A percentile compares a stretch with the other conserved stretches of the same genome.
phyloP scores from a whole-genome alignment of 768 basidiomycete species.

The Chalciporus sphaerocephalus region DNA sequence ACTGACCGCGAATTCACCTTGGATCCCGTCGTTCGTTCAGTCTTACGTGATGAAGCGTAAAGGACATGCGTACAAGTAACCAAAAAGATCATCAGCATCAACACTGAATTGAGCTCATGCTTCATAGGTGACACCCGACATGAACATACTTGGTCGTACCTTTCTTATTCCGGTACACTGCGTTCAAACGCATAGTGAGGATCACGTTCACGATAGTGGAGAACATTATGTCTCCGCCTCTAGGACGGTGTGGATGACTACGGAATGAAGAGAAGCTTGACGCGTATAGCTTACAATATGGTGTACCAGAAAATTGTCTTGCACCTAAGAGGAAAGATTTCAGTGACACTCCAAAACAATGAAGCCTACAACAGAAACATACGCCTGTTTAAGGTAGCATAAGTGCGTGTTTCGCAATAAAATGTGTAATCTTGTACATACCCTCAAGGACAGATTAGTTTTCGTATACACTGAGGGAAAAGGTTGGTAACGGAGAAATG shows the following conservation, averaged over 20 bases:
- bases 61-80: background rate
- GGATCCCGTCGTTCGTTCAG: too few species aligned
- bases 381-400: too few species aligned
- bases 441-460: too few species aligned
- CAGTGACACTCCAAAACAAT: too few species aligned
- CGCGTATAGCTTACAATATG: background rate
- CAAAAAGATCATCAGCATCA: background rate
- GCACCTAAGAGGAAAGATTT: too few species aligned
- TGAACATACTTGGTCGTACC: background rate
- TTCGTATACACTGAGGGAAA: too few species aligned
- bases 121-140: background rate
- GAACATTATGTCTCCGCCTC: conserved; percentile 5
- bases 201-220: conserved; percentile 3
- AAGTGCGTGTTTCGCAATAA: too few species aligned
- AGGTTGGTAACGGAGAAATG: too few species aligned
- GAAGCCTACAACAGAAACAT: too few species aligned
- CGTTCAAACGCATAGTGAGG: conserved; percentile 3
- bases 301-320: too few species aligned
- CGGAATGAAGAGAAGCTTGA: background rate
- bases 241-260: background rate
- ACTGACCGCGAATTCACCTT: conserved; percentile 8
- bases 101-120: background rate
- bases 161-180: conserved; percentile 2
- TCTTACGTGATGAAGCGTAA: background rate
- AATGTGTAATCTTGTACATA: too few species aligned